These are phyloP conservation scores for Aspergillus incahuasiensis DNA, from an alignment of 495 filamentous ascomycete species.

Conservation along the genomic window DNA sequence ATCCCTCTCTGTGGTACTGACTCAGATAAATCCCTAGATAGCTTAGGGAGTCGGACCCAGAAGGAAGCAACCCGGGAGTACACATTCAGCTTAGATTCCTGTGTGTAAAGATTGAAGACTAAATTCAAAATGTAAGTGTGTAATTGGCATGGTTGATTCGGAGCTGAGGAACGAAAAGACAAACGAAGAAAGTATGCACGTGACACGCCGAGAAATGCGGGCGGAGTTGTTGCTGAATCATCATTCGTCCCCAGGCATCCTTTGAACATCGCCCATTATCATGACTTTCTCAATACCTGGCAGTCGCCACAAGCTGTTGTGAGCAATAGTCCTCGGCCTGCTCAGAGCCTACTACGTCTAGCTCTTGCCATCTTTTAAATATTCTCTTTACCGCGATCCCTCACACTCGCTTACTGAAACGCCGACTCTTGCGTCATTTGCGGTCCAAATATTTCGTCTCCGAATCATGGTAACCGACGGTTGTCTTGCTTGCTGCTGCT, in stretches of 20 bases:
- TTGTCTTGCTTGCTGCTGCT: slow-evolving; percentile 11
- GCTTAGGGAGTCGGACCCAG: too few species aligned
- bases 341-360: background rate
- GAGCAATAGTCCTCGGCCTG: background rate
- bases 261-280: background rate
- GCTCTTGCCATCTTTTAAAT: background rate
- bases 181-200: background rate
- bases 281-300: background rate
- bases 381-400: background rate
- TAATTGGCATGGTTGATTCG: background rate
- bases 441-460: background rate
- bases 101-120: too few species aligned
- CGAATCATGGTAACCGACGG: slow-evolving; percentile 22
- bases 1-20: too few species aligned
- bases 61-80: too few species aligned
- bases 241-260: slow-evolving; percentile 2
- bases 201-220: background rate
- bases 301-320: slow-evolving; percentile 2
- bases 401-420: background rate
- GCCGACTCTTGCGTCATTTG: slow-evolving; percentile 1
- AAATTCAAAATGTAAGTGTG: too few species aligned
- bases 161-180: background rate
- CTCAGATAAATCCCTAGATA: too few species aligned
- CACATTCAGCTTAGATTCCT: too few species aligned
- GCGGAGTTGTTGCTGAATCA: slow-evolving; percentile 9